Base-by-base conservation (phyloP, 495 filamentous ascomycete species). In the Terfezia boudieri region DNA sequence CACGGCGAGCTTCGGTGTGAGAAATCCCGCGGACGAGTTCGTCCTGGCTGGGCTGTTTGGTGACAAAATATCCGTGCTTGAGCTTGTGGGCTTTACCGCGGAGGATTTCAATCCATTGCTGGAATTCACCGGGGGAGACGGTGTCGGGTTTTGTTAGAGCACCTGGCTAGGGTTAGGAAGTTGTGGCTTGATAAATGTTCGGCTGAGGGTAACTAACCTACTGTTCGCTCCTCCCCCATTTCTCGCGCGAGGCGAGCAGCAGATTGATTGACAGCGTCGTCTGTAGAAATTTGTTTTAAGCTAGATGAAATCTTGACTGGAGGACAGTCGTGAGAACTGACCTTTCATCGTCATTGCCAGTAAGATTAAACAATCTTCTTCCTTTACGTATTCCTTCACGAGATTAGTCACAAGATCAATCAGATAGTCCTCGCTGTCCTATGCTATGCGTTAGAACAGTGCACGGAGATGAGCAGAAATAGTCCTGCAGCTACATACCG, bases 111-210 rank as follows among this genome's bases (percentile, higher is more conserved):
- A 64, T 49, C 61, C 70, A 64, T 12, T 64, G 57, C 4, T 58
- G 53, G 1, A 65, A 55, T 35, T 64, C 60, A 0, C 60, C 67
- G 2, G 51, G 53, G 14, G 61, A 66, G 20, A 74, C 56, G 2
- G 66, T 61, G 53, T 75, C 73, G 1, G 72, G 73, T 53, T 75
- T 75, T 5, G 72, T 74, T 9, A 75, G 57, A 5, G 72, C 73
- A 2, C 73, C 64, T 67, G 8, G 16, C 20, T 32, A 14, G 22
- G 36, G 38, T 61, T 55, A 61, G 50, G n/a, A 51, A 55, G 8
- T n/a, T 35, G 12, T 37, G 32, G 1, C 10, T 17, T 9, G 1
- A 32, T 26, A 46, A 22, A 20, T 37, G 36, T 26, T 1, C 46
- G 23, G 9, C 38, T n/a, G 8, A 41, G 32, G 23, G 9, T 9